These are phyloP conservation scores for Trichophyton rubrum DNA, from an alignment of 2,329 filamentous ascomycete species.

Conservation along the genomic window DNA sequence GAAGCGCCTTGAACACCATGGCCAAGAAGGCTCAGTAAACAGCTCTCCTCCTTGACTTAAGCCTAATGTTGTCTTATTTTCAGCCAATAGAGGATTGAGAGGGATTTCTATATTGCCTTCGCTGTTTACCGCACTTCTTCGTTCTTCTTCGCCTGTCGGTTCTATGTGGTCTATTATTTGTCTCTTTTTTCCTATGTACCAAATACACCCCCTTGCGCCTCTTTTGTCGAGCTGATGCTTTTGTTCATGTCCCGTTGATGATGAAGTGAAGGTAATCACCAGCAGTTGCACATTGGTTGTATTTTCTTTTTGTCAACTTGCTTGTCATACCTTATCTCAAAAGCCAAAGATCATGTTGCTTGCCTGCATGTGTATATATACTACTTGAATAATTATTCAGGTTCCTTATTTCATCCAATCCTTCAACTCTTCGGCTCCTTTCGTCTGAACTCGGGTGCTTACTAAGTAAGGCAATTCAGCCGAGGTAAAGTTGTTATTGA, in stretches of 20 bases:
- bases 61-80: background rate
- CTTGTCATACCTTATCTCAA: background rate
- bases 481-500: background rate
- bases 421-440: background rate
- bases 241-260: background rate
- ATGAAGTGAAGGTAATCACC: background rate
- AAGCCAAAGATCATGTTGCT: slow-evolving; percentile 1
- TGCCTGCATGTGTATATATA: slow-evolving; percentile 1
- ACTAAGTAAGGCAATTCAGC: background rate
- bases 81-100: background rate
- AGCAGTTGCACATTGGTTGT: background rate
- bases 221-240: background rate
- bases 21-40: slow-evolving; percentile 48
- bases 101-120: background rate
- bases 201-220: background rate
- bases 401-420: background rate
- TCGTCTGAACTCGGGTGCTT: background rate
- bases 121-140: background rate
- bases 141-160: background rate
- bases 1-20: slow-evolving; percentile 96
- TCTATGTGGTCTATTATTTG: background rate
- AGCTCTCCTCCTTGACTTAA: background rate
- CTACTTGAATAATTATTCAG: background rate
- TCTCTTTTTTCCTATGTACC: background rate
- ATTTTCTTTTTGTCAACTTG: background rate